These are phyloP conservation scores for Astrothelium subdiscretum DNA, from an alignment of 495 filamentous ascomycete genomes.

Conservation along the genomic window DNA sequence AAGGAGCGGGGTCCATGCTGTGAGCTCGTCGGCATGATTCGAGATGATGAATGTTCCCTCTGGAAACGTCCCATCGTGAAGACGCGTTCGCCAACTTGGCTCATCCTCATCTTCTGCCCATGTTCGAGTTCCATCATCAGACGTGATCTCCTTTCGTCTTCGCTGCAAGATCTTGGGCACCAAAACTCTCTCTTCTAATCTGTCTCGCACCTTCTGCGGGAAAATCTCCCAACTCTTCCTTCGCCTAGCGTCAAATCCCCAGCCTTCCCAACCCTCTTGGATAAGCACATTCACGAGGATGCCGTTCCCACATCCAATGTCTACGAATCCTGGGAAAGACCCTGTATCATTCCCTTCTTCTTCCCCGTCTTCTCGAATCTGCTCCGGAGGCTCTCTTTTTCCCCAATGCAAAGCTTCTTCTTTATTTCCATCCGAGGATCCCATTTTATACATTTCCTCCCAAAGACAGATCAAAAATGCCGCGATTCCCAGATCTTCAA, in stretches of 20 bases:
- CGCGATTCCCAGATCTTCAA: conserved; percentile 86
- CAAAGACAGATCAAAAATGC: conserved; percentile 92
- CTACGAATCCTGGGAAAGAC: conserved; percentile 78
- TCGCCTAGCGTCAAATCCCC: conserved; percentile 77
- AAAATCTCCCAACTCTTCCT: conserved; percentile 78
- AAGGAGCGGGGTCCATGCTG: conserved; percentile 87
- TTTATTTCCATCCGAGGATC: background rate
- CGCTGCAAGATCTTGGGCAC: conserved; percentile 49
- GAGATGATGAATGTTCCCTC: conserved; percentile 81
- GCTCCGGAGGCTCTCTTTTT: background rate
- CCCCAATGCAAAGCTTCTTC: background rate
- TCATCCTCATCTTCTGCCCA: conserved; percentile 18
- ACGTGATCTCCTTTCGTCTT: background rate
- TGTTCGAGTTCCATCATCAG: background rate
- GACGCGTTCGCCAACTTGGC: conserved; percentile 19
- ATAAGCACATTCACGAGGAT: conserved; percentile 78
- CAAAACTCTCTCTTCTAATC: conserved; percentile 59
- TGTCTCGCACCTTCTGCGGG: conserved; percentile 37
- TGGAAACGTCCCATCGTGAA: conserved; percentile 61
- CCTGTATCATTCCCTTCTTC: conserved; percentile 7
- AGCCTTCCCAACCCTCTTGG: conserved; percentile 72
- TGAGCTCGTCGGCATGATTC: conserved; percentile 93
- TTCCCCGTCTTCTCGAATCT: conserved; percentile 13
- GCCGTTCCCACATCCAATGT: conserved; percentile 92
- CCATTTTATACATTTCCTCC: conserved; percentile 59